phyloP scores from a whole-genome alignment of 2,329 filamentous ascomycete species.

The Ceratocystiopsis minuta region DNA sequence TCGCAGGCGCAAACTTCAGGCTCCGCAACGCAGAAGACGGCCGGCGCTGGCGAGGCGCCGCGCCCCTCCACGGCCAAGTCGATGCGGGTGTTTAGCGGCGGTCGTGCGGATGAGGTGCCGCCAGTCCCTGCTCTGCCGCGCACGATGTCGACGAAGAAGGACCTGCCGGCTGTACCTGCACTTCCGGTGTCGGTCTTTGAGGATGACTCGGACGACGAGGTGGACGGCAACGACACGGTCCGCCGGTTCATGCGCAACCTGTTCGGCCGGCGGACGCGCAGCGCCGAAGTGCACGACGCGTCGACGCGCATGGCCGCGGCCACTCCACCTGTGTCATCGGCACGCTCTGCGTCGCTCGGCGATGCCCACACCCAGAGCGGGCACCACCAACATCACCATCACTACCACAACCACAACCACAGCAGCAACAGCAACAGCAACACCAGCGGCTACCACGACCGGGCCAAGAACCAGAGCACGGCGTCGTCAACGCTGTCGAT shows the following conservation, averaged over 20 bases:
- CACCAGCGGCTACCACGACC: neutral
- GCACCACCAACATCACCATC: no score
- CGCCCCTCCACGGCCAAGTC: constrained; percentile 4
- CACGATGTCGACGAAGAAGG: no score
- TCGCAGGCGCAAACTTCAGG: constrained; percentile 2
- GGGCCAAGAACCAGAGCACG: constrained; percentile 5
- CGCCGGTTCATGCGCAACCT: constrained; percentile 8
- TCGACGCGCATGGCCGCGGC: no score
- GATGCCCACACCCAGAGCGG: no score
- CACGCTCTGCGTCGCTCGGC: no score
- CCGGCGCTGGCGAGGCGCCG: neutral
- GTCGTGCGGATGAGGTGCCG: neutral
- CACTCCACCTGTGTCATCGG: no score
- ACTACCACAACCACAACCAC: no score
- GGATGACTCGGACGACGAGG: constrained; percentile 10
- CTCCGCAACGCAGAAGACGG: neutral
- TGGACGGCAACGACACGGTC: constrained; percentile 3
- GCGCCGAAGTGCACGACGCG: neutral
- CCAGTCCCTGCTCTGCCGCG: neutral
- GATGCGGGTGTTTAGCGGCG: neutral
- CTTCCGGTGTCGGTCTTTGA: constrained; percentile 7
- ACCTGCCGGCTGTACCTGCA: neutral
- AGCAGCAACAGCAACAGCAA: no score
- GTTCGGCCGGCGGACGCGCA: constrained; percentile 6
- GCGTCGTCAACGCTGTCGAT: constrained; percentile 4